Evolutionary conservation across 2,329 filamentous ascomycete species (phyloP).

Genomic region (Chaetomiaceae sp.): DNA sequence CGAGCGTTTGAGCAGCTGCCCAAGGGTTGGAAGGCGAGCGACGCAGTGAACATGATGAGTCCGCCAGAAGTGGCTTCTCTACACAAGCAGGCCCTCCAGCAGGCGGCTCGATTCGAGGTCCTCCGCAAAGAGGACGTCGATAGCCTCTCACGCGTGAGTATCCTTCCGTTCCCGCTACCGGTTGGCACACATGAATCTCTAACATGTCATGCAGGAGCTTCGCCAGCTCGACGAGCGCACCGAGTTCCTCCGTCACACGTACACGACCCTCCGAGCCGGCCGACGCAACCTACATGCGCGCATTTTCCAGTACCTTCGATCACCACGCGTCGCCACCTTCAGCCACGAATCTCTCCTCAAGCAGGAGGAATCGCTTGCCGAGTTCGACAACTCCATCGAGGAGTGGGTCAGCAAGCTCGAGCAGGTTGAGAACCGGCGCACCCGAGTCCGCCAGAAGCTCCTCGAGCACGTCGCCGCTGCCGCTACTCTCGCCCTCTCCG

Average conservation of each 20-base stretch:
- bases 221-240: constrained; percentile 71
- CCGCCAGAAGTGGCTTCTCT: constrained; percentile 47
- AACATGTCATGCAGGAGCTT: constrained; percentile 54
- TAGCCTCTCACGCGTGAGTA: constrained; percentile 55
- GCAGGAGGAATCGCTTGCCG: constrained; percentile 73
- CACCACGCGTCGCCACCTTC: constrained; percentile 65
- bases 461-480: constrained; percentile 77
- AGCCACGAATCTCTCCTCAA: constrained; percentile 71
- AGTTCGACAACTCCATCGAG: constrained; percentile 73
- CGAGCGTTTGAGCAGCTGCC: constrained; percentile 59
- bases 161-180: not conserved
- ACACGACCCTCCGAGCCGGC: constrained; percentile 68
- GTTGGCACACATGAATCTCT: not conserved
- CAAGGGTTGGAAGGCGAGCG: constrained; percentile 49
- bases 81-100: constrained; percentile 57
- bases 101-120: constrained; percentile 62
- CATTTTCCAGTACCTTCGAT: constrained; percentile 73
- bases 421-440: constrained; percentile 71
- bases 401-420: constrained; percentile 80
- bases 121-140: constrained; percentile 59
- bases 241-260: constrained; percentile 72
- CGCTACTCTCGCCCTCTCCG: constrained; percentile 44
- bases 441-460: constrained; percentile 71
- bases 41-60: constrained; percentile 47
- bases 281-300: constrained; percentile 71